Base-by-base conservation (phyloP, 2,329 filamentous ascomycete genomes). In the Aureobasidium sp. region DNA sequence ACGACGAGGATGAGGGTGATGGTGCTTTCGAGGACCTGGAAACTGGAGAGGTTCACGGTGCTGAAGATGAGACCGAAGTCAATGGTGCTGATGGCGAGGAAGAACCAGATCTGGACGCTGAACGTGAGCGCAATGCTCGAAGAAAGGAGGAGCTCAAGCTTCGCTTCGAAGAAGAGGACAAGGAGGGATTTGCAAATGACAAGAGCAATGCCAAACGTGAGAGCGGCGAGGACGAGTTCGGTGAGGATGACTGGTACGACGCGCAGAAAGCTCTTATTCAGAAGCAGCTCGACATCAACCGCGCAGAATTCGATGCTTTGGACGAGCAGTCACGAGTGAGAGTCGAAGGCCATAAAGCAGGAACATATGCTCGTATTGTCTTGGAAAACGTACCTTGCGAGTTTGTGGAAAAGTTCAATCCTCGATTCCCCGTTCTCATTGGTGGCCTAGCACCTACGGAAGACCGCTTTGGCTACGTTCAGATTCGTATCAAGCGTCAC, bases 181-280 rank as follows among this genome's bases (percentile, higher is more conserved):
- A 90, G n/a, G 94, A 99, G 72, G 94, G 94, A 0, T 92, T 97
- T 72, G 86, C 89, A 70, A 95, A 95, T 71, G 91, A 94, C 75
- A 95, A 95, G 71, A 87, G 89, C 32, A 85, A 87, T 56, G 88
- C 88, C 12, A 83, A 88, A 39, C 81, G 84, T 66, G 88, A 91
- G 67, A 85, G 84, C 34, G 87, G 82, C 37, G 85, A 93, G 59
- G 79, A 85, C 63, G 88, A 95, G 71, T 97, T 96, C 70, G 94
- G 92, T 59, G 94, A 99, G 75, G 94, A 99, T 72, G 90, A 99
- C 62, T 99, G 95, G 95, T 99, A 99, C 73, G 94, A 97, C 71
- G 85, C 89, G 32, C 94, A 99, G 73, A 99, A 99, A 78, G 90
- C 94, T 36, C 83, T 89, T 73, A 87, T 99, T 63, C 90, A 97